Evolutionary conservation across 805 yeast species (phyloP), one percentile per base, ranked within the genome.

Genomic region (Zygotorulaspora danielsina): DNA sequence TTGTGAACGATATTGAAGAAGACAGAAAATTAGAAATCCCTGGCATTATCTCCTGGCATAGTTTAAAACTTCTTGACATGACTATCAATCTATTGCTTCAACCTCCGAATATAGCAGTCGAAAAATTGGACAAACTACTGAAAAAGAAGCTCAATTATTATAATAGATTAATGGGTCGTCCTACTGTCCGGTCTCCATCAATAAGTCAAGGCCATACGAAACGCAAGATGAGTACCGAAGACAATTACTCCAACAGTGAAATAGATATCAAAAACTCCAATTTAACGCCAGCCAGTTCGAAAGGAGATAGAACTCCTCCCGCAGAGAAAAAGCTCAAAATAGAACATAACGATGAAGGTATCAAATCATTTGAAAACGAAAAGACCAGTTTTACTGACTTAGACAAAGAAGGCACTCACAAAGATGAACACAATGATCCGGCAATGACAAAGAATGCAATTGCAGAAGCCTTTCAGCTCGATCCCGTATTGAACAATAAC

Each of bases 21-120:
- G 84, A 79, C 50, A 71, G 77, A 32, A 63, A 61, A 15, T 62
- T 70, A 32, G 78, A 74, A 13, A 60, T 78, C 18, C 78, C 86
- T 1, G 87, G 88, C 0, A 70, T 79, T 27, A 57, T 83, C 18
- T 75, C 84, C 6, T 66, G 67, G 47, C 75, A 73, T 44, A 75
- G 84, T 32, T 66, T 76, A 30, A 71, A 68, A 36, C 63, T 78
- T 19, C 52, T 81, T 22, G 89, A 82, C 51, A 62, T 67, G 51
- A 74, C 88, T 0, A 66, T 81, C 11, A 75, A 79, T 35, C 66
- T 79, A 32, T 73, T 83, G n/a, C 53, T 83, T 36, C 74, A 81
- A n/a, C 67, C 66, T 18, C 66, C 81, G 6, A 73, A 70, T 24
- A 50, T 50, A 4, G 50, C 50, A 30, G 46, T 47, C 6, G 58